Evolutionary conservation across 768 basidiomycete species (phyloP).

Genomic region (Leucocoprinus birnbaumii): DNA sequence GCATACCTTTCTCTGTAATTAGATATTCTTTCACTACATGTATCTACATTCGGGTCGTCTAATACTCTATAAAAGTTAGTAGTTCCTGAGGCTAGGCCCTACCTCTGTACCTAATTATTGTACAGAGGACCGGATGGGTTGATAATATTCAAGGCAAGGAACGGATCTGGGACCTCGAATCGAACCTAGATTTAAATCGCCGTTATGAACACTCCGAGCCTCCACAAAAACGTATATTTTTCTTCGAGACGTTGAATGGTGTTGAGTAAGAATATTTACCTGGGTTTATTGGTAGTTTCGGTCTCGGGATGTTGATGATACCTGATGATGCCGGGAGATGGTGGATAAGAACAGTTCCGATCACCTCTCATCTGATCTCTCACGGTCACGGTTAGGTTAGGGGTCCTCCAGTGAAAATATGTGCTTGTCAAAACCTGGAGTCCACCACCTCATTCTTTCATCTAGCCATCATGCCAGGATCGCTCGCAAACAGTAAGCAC

Average conservation of each 20-base stretch:
- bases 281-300: too few species aligned
- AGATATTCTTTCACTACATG: not conserved
- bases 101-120: too few species aligned
- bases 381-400: constrained; percentile 7
- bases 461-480: not conserved
- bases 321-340: not conserved
- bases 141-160: too few species aligned
- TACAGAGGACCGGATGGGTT: too few species aligned
- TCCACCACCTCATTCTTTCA: not conserved
- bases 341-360: not conserved
- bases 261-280: too few species aligned
- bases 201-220: too few species aligned
- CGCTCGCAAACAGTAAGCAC: constrained; percentile 3
- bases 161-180: too few species aligned
- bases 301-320: too few species aligned
- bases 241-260: too few species aligned
- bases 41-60: not conserved
- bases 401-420: not conserved
- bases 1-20: not conserved
- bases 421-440: not conserved
- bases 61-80: not conserved
- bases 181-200: too few species aligned
- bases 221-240: too few species aligned
- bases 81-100: too few species aligned
- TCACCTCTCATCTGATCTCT: not conserved